A percentile compares a stretch with the other conserved stretches of the same genome.
These are phyloP conservation scores for Spathaspora gorwiae DNA, from an alignment of 805 yeast species.

Conservation along the genomic window DNA sequence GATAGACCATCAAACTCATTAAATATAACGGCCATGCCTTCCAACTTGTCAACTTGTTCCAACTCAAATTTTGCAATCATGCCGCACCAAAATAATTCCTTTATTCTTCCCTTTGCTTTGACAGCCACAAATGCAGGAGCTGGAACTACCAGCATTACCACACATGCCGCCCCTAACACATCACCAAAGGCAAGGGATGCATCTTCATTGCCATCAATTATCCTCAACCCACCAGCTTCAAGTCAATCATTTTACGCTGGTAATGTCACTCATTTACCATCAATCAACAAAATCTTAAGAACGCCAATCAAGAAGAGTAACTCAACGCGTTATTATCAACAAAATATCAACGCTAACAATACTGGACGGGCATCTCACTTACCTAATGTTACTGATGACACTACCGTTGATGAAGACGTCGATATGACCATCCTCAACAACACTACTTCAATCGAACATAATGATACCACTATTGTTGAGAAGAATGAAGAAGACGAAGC, in stretches of 20 bases:
- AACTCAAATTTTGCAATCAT: background rate
- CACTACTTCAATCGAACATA: constrained; percentile 6
- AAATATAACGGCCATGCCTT: background rate
- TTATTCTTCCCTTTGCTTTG: constrained; percentile 6
- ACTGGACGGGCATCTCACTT: constrained; percentile 4
- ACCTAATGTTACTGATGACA: constrained; percentile 13
- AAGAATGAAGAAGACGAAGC: constrained; percentile 6
- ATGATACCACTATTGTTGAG: constrained; percentile 8
- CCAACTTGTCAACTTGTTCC: background rate
- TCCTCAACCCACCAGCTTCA: constrained; percentile 6
- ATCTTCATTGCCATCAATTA: constrained; percentile 3
- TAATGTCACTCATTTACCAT: constrained; percentile 22
- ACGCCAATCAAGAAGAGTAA: constrained; percentile 37
- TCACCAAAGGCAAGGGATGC: background rate
- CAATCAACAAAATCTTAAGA: constrained; percentile 40
- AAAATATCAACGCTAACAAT: background rate
- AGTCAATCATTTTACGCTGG: constrained; percentile 1
- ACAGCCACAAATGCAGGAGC: background rate
- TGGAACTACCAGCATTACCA: background rate
- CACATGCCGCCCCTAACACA: background rate
- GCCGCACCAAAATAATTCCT: constrained; percentile 1
- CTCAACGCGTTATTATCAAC: constrained; percentile 4
- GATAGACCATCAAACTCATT: constrained; percentile 1
- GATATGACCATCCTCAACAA: constrained; percentile 18
- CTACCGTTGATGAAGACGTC: constrained; percentile 20